phyloP scores from a whole-genome alignment of 192 early-diverging fungal genomes.

The Coemansia sp. region DNA sequence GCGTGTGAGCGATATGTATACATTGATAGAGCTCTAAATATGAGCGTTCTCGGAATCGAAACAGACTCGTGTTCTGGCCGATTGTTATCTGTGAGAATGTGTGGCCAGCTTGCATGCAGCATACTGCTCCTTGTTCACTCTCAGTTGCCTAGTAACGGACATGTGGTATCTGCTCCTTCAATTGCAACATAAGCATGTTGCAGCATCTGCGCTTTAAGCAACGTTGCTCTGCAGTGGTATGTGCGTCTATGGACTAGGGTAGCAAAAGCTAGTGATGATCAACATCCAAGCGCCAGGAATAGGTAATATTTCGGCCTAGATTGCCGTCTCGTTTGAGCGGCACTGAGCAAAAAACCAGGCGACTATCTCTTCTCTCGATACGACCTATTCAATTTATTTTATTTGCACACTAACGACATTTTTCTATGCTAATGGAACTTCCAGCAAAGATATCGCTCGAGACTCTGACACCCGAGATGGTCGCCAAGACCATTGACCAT shows the following conservation, averaged over 20 bases:
- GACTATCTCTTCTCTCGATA: background rate
- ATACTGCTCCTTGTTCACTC: background rate
- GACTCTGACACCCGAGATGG: slow-evolving; percentile 52
- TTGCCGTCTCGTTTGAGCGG: background rate
- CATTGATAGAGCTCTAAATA: background rate
- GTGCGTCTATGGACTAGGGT: slow-evolving; percentile 7
- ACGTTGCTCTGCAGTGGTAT: background rate
- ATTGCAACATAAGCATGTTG: background rate
- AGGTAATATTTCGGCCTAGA: background rate
- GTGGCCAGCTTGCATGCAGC: background rate
- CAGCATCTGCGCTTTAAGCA: background rate
- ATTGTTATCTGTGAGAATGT: slow-evolving; percentile 2
- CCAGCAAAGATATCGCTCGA: slow-evolving; percentile 40
- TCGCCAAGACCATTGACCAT: slow-evolving; percentile 64
- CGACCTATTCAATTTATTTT: background rate
- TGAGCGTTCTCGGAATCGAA: background rate
- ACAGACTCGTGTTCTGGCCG: background rate
- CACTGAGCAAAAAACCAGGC: background rate
- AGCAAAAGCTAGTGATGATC: background rate
- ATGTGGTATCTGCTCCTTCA: background rate
- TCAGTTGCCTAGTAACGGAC: background rate
- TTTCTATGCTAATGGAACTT: background rate
- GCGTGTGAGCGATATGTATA: slow-evolving; percentile 2
- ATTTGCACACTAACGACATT: background rate
- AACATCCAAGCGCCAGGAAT: background rate